phyloP scores from a whole-genome alignment of 2,329 filamentous ascomycete genomes.

The Beauveria sp. region DNA sequence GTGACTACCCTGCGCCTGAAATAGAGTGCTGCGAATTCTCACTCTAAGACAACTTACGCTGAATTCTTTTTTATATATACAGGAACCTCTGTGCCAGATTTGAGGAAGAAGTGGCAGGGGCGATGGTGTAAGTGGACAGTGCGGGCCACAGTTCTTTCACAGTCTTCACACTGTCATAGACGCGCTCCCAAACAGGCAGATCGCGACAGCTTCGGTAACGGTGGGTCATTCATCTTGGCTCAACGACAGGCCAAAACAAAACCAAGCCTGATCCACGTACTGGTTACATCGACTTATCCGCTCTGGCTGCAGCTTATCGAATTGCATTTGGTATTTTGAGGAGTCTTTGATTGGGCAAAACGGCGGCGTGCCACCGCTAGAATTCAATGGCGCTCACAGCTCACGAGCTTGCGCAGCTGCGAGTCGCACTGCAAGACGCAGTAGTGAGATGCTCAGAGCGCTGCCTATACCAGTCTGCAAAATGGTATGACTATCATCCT shows the following conservation, averaged over 20 bases:
- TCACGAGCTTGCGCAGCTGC: constrained; percentile 55
- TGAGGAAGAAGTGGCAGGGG: not conserved
- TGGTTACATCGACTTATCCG: not conserved
- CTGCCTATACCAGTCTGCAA: constrained; percentile 91
- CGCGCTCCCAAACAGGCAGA: constrained; percentile 3
- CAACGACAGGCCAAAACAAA: not conserved
- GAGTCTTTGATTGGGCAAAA: not conserved
- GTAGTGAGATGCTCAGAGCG: constrained; percentile 88
- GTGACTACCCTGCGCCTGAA: no score
- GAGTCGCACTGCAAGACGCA: constrained; percentile 72
- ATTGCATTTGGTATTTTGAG: not conserved
- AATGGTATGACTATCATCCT: constrained; percentile 59
- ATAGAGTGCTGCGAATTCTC: no score
- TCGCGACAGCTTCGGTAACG: constrained; percentile 4
- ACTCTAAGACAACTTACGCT: no score
- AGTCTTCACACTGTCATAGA: not conserved
- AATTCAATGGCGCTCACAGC: constrained; percentile 45
- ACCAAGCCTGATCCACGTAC: not conserved
- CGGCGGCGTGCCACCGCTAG: not conserved
- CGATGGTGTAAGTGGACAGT: not conserved
- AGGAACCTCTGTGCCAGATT: not conserved
- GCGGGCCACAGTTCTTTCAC: not conserved
- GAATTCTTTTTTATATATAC: no score
- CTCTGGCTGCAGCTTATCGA: not conserved
- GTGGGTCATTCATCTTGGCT: not conserved